These are phyloP conservation scores for Trichomonascaceae sp. DNA, from an alignment of 1,139 yeast species.

Conservation along the genomic window DNA sequence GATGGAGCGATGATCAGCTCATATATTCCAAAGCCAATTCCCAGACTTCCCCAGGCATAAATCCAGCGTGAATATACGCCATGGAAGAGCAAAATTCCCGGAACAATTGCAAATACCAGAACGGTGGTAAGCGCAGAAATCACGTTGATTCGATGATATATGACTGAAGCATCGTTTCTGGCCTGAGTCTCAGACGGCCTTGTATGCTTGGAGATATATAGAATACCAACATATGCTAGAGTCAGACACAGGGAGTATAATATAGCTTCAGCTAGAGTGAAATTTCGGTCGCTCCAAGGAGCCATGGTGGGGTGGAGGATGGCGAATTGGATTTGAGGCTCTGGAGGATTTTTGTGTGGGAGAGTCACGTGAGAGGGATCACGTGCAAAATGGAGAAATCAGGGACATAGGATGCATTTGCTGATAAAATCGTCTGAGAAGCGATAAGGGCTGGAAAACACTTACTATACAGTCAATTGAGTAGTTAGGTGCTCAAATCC, in stretches of 20 bases:
- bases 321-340: background rate
- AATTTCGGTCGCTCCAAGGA: background rate
- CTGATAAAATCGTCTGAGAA: no score
- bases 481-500: no score
- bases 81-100: constrained; percentile 15
- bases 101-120: constrained; percentile 28
- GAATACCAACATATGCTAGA: constrained; percentile 29
- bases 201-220: constrained; percentile 26
- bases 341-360: no score
- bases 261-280: background rate
- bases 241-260: constrained; percentile 22
- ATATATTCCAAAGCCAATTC: constrained; percentile 24
- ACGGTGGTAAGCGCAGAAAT: constrained; percentile 34
- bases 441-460: no score
- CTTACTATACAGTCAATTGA: no score
- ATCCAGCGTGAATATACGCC: constrained; percentile 19
- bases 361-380: background rate
- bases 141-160: constrained; percentile 36
- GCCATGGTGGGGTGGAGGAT: background rate
- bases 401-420: no score
- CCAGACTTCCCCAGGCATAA: constrained; percentile 18
- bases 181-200: constrained; percentile 26
- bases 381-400: background rate
- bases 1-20: constrained; percentile 18
- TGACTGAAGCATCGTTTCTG: constrained; percentile 32